Base-by-base conservation (phyloP, 495 filamentous ascomycete genomes). In the Hypoxylon trugodes region DNA sequence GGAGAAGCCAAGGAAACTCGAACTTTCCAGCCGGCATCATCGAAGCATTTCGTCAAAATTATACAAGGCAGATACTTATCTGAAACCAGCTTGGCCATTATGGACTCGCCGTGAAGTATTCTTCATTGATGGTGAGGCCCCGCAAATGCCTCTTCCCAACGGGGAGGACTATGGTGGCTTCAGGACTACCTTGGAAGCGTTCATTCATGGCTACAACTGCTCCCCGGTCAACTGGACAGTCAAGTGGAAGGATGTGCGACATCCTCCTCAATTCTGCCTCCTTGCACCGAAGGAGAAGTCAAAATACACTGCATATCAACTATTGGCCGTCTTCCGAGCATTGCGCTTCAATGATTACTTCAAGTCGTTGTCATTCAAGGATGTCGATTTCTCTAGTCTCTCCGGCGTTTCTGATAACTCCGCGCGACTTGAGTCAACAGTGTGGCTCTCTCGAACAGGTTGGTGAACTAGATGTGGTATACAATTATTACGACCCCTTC, bases 311-410 rank as follows among this genome's bases (percentile, higher is more conserved):
- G 72, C 84, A 4, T 70, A 89, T 43, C 95, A 97, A 73, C 73
- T 97, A 19, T 78, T 98, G 33, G 92, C 95, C 1, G 84, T 97
- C 19, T 84, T 97, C 80, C 85, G 94, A 15, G 85, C 95, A 4
- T 76, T 98, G 43, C 85, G 95, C 30, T 98, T 96, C 76, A 97
- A 97, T 67, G 92, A 96, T 71, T 90, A 86, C 10, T 97, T 97
- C 73, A 82, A 82, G 47, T 89, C 91, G 1, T 84, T 98, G 32
- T 97, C 92, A 1, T 97, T 97, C 72, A 77, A 81, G 10, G 86
- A 88, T 22, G 84, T 96, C 42, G 86, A 82, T 58, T 81, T 98
- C 7, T 64, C 70, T 1, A 66, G 61, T 12, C 69, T 81, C 12
- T 70, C 70, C 33, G 69, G 69, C 9, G 51, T 59, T 1, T 59